Conservation (phyloP, 2,329 filamentous ascomycete species). For the Colletotrichum sansevieriae region DNA sequence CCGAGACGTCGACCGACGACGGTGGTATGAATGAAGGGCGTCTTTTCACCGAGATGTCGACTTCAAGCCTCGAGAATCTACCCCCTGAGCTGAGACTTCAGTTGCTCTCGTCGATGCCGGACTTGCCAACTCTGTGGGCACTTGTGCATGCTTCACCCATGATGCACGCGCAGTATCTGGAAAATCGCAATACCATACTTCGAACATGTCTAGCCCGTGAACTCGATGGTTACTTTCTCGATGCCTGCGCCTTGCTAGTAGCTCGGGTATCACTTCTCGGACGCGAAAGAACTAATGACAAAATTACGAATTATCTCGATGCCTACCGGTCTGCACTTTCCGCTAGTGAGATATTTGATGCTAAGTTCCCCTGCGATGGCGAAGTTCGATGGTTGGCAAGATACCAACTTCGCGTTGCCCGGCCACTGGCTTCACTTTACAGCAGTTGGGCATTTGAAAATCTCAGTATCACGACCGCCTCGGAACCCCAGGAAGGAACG, state of each 20-base stretch:
- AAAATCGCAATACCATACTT: conserved; percentile 42
- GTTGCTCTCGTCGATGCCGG: conserved; percentile 41
- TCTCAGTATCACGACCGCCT: neutral
- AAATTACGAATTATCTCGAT: conserved; percentile 24
- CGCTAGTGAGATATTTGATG: neutral
- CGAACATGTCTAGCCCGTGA: conserved; percentile 40
- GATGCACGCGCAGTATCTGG: conserved; percentile 43
- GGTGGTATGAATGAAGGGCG: too few relatives aligned
- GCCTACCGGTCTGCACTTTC: conserved; percentile 26
- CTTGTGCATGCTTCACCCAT: conserved; percentile 43
- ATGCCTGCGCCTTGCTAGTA: conserved; percentile 42
- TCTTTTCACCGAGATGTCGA: too few relatives aligned
- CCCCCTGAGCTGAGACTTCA: conserved; percentile 8
- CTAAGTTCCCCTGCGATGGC: neutral
- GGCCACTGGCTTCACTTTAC: conserved; percentile 4
- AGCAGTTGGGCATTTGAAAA: conserved; percentile 5
- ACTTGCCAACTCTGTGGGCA: conserved; percentile 35
- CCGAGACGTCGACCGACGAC: too few relatives aligned
- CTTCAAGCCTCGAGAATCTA: conserved; percentile 1
- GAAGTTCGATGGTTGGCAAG: conserved; percentile 15
- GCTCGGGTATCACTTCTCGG: conserved; percentile 39
- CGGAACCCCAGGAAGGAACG: neutral
- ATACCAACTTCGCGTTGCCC: conserved; percentile 3
- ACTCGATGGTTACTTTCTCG: conserved; percentile 41
- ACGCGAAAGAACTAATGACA: conserved; percentile 25